Evolutionary conservation across 2,329 filamentous ascomycete species (phyloP).

Genomic region (Elsinoe batatas): DNA sequence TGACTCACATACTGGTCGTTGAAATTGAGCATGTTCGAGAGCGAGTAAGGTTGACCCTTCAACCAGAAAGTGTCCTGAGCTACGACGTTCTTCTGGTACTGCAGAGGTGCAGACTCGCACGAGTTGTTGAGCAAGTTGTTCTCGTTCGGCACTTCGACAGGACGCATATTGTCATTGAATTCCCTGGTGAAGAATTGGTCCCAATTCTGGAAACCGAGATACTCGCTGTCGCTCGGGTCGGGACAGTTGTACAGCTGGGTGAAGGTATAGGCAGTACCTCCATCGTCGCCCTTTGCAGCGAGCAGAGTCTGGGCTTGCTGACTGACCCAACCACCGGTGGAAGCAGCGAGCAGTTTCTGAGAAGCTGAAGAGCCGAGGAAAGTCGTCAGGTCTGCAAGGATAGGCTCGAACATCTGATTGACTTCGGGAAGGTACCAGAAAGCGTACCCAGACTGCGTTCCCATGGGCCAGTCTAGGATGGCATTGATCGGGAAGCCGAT

Average conservation of each 20-base stretch:
- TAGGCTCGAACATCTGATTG: conserved; percentile 40
- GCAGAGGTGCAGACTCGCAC: conserved; percentile 54
- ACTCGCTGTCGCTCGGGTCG: conserved; percentile 32
- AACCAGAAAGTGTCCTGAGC: conserved; percentile 56
- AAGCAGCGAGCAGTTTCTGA: background rate
- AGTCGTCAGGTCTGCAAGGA: conserved; percentile 42
- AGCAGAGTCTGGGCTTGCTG: conserved; percentile 31
- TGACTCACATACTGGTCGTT: conserved; percentile 43
- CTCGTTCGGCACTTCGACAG: conserved; percentile 48
- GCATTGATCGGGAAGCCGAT: conserved; percentile 49
- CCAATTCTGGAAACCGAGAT: conserved; percentile 58
- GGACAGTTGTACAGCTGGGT: conserved; percentile 53
- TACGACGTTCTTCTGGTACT: conserved; percentile 41
- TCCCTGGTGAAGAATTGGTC: conserved; percentile 59
- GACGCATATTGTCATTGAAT: conserved; percentile 46
- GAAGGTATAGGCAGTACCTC: conserved; percentile 22
- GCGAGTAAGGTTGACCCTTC: conserved; percentile 59
- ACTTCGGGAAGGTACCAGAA: conserved; percentile 46
- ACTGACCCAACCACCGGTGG: conserved; percentile 33
- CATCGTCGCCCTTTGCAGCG: conserved; percentile 24
- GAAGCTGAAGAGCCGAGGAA: conserved; percentile 20
- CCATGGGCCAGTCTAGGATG: conserved; percentile 51
- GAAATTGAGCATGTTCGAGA: conserved; percentile 34
- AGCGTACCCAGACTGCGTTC: conserved; percentile 43
- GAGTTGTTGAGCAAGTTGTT: conserved; percentile 49